Evolutionary conservation across 2,329 filamentous ascomycete genomes (phyloP).

Genomic region (Boeremia lycopersici): DNA sequence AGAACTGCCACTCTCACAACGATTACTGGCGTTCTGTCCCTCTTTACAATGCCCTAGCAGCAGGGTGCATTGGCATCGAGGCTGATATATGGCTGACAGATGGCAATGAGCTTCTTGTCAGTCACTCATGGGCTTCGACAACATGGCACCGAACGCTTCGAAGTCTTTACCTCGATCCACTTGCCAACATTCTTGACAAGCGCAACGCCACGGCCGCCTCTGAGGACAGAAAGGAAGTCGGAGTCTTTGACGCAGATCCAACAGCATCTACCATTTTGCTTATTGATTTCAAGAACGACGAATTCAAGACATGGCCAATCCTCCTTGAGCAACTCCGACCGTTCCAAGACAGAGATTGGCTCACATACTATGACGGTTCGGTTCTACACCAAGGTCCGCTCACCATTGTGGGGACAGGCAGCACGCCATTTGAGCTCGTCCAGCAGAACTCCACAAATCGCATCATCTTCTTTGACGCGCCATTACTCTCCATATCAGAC

Average conservation of each 20-base stretch:
- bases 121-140: conserved; percentile 32
- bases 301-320: conserved; percentile 58
- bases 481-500: conserved; percentile 53
- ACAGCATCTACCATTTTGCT: conserved; percentile 62
- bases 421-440: conserved; percentile 64
- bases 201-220: conserved; percentile 31
- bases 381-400: conserved; percentile 61
- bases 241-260: conserved; percentile 57
- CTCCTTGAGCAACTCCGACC: conserved; percentile 63
- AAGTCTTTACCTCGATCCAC: conserved; percentile 42
- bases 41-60: conserved; percentile 47
- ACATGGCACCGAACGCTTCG: conserved; percentile 28
- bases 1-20: conserved; percentile 51
- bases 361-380: conserved; percentile 56
- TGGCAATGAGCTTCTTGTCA: conserved; percentile 36
- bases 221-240: conserved; percentile 41
- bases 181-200: conserved; percentile 51
- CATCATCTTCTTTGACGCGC: conserved; percentile 72
- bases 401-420: conserved; percentile 73
- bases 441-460: conserved; percentile 60
- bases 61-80: conserved; percentile 46
- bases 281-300: conserved; percentile 71
- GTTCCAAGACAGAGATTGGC: conserved; percentile 62
- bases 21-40: conserved; percentile 52
- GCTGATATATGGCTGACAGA: conserved; percentile 41